Conservation (phyloP, 2,329 filamentous ascomycete species). For the Nothomitra cinnamomea region DNA sequence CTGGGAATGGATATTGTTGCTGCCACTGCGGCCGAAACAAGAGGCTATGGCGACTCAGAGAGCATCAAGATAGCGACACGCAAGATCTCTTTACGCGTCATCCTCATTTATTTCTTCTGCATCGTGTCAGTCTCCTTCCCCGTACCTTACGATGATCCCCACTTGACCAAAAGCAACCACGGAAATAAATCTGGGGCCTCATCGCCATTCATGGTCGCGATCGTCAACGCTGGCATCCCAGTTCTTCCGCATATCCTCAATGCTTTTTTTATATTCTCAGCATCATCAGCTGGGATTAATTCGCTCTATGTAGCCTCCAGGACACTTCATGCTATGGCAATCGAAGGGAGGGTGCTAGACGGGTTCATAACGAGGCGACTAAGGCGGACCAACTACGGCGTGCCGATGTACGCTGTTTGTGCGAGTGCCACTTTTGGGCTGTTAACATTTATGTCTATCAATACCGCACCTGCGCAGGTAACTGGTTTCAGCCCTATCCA, state of each 20-base stretch:
- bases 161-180: conserved; percentile 24
- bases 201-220: conserved; percentile 24
- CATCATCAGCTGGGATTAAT: conserved; percentile 24
- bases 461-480: neutral
- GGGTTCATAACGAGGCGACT: conserved; percentile 22
- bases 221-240: conserved; percentile 23
- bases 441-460: neutral
- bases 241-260: conserved; percentile 12
- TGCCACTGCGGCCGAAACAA: conserved; percentile 23
- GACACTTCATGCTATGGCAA: conserved; percentile 22
- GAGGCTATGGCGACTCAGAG: conserved; percentile 16
- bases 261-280: neutral
- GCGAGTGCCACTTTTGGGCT: neutral
- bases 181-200: conserved; percentile 12
- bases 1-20: conserved; percentile 25
- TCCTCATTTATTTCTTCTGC: conserved; percentile 17
- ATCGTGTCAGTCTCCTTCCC: conserved; percentile 19
- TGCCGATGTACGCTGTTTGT: conserved; percentile 24
- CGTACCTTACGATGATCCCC: conserved; percentile 23
- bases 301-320: conserved; percentile 23
- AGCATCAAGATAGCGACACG: conserved; percentile 26
- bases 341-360: conserved; percentile 12
- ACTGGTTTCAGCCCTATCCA: neutral
- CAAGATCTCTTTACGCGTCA: conserved; percentile 23
- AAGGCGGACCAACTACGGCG: conserved; percentile 19